These are phyloP conservation scores for Petunia axillaris DNA, from an alignment of 257 asterid species.

Conservation along the genomic window DNA sequence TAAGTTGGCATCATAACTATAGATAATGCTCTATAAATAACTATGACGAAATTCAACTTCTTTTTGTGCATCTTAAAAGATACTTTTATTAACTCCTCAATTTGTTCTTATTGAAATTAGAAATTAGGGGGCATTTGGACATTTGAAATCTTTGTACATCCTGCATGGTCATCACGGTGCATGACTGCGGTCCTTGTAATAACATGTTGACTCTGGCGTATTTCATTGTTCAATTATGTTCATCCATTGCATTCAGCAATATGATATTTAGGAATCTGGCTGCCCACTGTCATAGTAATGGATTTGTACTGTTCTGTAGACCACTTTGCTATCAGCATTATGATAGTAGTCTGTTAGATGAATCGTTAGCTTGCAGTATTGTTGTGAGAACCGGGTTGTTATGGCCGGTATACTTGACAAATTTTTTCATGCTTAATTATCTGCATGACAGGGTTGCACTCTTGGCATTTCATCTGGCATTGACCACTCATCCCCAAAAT, in stretches of 20 bases:
- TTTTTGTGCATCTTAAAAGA: conserved; percentile 4
- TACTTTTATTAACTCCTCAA: conserved; percentile 13
- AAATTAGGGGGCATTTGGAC: not conserved
- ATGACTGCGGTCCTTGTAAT: not conserved
- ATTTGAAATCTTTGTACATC: not conserved
- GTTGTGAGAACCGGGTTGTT: not conserved
- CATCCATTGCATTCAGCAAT: not conserved
- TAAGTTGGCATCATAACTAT: not conserved
- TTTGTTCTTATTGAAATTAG: not conserved
- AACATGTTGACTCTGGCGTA: not conserved
- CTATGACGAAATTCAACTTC: not conserved
- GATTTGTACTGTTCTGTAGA: not conserved
- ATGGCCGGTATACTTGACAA: not conserved
- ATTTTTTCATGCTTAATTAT: not conserved
- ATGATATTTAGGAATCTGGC: not conserved
- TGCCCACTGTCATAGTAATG: not conserved
- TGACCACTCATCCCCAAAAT: conserved; percentile 64
- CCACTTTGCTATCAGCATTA: not conserved
- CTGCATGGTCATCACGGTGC: not conserved
- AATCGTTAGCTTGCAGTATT: not conserved
- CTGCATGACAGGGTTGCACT: conserved; percentile 71
- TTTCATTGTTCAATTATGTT: not conserved
- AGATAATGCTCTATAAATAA: conserved; percentile 6
- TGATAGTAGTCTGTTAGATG: not conserved
- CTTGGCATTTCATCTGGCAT: conserved; percentile 71